A percentile compares a stretch with the other conserved stretches of the same genome.
Conservation (phyloP, 495 filamentous ascomycete genomes). For the Patellaria atrata region DNA sequence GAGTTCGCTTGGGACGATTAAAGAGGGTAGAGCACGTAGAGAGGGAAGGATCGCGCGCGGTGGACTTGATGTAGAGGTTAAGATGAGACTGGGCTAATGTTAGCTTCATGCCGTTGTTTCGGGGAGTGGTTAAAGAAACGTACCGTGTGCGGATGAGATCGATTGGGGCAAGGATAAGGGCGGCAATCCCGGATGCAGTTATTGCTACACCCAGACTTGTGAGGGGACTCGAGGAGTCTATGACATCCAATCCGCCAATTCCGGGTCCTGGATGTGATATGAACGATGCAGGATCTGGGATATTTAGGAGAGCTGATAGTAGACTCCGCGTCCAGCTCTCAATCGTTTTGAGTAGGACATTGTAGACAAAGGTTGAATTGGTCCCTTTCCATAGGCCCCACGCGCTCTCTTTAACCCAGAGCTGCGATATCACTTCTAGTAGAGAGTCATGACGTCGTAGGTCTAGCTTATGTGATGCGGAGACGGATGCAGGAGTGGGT, state of each 20-base stretch:
- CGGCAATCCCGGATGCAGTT: slow-evolving; percentile 65
- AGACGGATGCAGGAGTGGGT: slow-evolving; percentile 26
- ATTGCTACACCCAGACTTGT: slow-evolving; percentile 65
- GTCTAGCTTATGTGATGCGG: slow-evolving; percentile 45
- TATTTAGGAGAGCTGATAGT: slow-evolving; percentile 65
- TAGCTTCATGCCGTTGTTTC: slow-evolving; percentile 1
- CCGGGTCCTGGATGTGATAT: slow-evolving; percentile 13
- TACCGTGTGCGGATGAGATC: slow-evolving; percentile 79
- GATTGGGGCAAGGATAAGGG: slow-evolving; percentile 66
- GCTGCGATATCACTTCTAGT: slow-evolving; percentile 60
- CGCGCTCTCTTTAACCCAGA: slow-evolving; percentile 80
- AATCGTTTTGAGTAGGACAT: slow-evolving; percentile 65
- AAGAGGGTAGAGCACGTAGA: slow-evolving; percentile 61
- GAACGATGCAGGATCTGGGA: slow-evolving; percentile 47
- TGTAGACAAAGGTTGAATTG: slow-evolving; percentile 82
- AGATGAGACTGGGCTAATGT: slow-evolving; percentile 42
- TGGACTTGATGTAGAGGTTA: slow-evolving; percentile 59
- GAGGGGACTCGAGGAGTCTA: slow-evolving; percentile 59
- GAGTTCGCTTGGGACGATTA: slow-evolving; percentile 53
- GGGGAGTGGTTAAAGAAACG: slow-evolving; percentile 2
- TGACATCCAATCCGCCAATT: slow-evolving; percentile 36
- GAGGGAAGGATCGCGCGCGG: slow-evolving; percentile 61
- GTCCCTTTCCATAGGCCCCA: slow-evolving; percentile 92
- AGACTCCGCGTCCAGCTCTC: slow-evolving; percentile 77
- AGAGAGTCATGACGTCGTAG: slow-evolving; percentile 59